Evolutionary conservation across 352 stramenopile genomes (phyloP).

Genomic region (Phytophthora sansomeana): DNA sequence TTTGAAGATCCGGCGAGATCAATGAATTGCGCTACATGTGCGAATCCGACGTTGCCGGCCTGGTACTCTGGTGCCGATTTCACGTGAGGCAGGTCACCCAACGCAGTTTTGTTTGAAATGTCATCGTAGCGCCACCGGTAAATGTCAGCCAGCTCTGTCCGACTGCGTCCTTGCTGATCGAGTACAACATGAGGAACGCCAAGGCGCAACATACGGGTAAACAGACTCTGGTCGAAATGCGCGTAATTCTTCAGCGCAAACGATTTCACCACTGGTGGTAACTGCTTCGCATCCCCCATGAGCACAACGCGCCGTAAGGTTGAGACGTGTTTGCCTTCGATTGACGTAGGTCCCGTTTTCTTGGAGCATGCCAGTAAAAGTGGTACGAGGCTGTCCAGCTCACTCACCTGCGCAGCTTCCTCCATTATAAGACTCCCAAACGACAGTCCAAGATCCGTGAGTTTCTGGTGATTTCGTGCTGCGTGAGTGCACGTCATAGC

Average conservation of each 20-base stretch:
- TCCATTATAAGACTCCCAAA: slow-evolving; percentile 95
- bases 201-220: slow-evolving; percentile 94
- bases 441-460: slow-evolving; percentile 86
- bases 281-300: slow-evolving; percentile 94
- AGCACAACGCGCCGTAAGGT: slow-evolving; percentile 95
- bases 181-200: slow-evolving; percentile 93
- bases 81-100: slow-evolving; percentile 41
- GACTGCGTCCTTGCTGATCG: slow-evolving; percentile 90
- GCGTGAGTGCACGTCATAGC: slow-evolving; percentile 97
- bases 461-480: slow-evolving; percentile 85
- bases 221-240: slow-evolving; percentile 96
- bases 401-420: slow-evolving; percentile 95
- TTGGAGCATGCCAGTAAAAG: slow-evolving; percentile 86
- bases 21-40: slow-evolving; percentile 91
- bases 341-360: slow-evolving; percentile 3
- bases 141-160: slow-evolving; percentile 87
- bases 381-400: slow-evolving; percentile 94
- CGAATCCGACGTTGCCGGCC: slow-evolving; percentile 91
- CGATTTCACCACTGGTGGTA: slow-evolving; percentile 93
- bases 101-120: slow-evolving; percentile 15
- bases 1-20: slow-evolving; percentile 66
- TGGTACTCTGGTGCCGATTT: slow-evolving; percentile 37
- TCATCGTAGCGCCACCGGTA: slow-evolving; percentile 88
- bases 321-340: slow-evolving; percentile 11
- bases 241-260: slow-evolving; percentile 88